Percentiles rank a stretch among this genome's conserved stretches.
Evolutionary conservation across 1,139 yeast genomes (phyloP).

Genomic region (Suhomyces kunorum): DNA sequence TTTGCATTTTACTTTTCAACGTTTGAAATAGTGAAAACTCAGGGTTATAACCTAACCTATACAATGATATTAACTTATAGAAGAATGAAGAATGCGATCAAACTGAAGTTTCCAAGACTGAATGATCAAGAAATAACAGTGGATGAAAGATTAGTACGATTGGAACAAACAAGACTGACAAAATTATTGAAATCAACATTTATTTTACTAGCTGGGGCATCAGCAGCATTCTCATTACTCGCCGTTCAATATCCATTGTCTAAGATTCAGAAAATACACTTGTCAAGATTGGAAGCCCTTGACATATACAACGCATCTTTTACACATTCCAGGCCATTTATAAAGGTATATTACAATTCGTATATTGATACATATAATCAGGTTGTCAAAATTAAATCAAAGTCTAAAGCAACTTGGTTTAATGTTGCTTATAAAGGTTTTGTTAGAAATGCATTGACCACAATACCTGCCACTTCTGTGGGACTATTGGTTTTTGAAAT

Average conservation of each 20-base stretch:
- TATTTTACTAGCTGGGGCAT: slow-evolving; percentile 82
- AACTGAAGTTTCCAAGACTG: slow-evolving; percentile 23
- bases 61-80: slow-evolving; percentile 61
- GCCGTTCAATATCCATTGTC: slow-evolving; percentile 81
- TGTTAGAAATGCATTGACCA: slow-evolving; percentile 65
- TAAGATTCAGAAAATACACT: slow-evolving; percentile 77
- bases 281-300: slow-evolving; percentile 74
- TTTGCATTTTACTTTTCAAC: slow-evolving; percentile 85
- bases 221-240: slow-evolving; percentile 77
- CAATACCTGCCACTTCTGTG: slow-evolving; percentile 84
- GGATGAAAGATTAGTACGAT: slow-evolving; percentile 30
- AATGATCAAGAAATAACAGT: slow-evolving; percentile 24
- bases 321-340: slow-evolving; percentile 35
- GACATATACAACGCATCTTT: slow-evolving; percentile 61
- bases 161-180: slow-evolving; percentile 46
- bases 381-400: slow-evolving; percentile 52
- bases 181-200: slow-evolving; percentile 66
- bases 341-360: slow-evolving; percentile 62
- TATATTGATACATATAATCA: slow-evolving; percentile 72
- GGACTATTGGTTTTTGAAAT: slow-evolving; percentile 86
- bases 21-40: slow-evolving; percentile 79
- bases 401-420: slow-evolving; percentile 58
- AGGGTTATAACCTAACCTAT: slow-evolving; percentile 58
- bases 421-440: slow-evolving; percentile 80
- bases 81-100: slow-evolving; percentile 30